Conservation (phyloP, 805 yeast species). For the Ogataea glucozyma region DNA sequence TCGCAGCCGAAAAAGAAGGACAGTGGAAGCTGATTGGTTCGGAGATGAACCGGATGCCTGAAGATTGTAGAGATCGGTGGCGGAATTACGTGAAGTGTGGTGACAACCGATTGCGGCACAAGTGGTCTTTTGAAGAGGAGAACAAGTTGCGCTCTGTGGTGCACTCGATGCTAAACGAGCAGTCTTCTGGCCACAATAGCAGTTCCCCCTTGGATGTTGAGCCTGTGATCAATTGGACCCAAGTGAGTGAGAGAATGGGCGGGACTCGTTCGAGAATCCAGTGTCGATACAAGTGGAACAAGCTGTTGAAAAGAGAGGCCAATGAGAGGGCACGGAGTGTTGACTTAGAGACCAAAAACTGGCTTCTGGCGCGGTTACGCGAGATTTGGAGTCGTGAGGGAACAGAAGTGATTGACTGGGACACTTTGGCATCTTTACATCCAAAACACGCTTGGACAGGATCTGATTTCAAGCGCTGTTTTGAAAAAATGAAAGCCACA, state of each 20-base stretch:
- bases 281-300: conserved; percentile 95
- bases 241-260: conserved; percentile 85
- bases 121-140: conserved; percentile 88
- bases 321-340: conserved; percentile 44
- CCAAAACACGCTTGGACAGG: conserved; percentile 55
- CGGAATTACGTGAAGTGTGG: conserved; percentile 95
- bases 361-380: conserved; percentile 50
- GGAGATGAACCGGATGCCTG: conserved; percentile 89
- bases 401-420: conserved; percentile 51
- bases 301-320: conserved; percentile 64
- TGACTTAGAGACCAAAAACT: conserved; percentile 47
- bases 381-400: conserved; percentile 44
- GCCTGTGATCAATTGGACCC: conserved; percentile 81
- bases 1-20: conserved; percentile 69
- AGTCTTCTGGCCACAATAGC: conserved; percentile 27
- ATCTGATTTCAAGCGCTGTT: conserved; percentile 59
- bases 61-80: conserved; percentile 96
- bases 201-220: conserved; percentile 27
- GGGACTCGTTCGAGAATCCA: conserved; percentile 90
- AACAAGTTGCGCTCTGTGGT: conserved; percentile 56
- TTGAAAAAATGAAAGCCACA: conserved; percentile 56
- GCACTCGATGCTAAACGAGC: conserved; percentile 45
- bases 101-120: conserved; percentile 65
- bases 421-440: conserved; percentile 48
- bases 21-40: conserved; percentile 89